Evolutionary conservation across 176 grass and related monocot species (phyloP), one percentile per base, ranked within the genome.

Genomic region (Microstegium vimineum): DNA sequence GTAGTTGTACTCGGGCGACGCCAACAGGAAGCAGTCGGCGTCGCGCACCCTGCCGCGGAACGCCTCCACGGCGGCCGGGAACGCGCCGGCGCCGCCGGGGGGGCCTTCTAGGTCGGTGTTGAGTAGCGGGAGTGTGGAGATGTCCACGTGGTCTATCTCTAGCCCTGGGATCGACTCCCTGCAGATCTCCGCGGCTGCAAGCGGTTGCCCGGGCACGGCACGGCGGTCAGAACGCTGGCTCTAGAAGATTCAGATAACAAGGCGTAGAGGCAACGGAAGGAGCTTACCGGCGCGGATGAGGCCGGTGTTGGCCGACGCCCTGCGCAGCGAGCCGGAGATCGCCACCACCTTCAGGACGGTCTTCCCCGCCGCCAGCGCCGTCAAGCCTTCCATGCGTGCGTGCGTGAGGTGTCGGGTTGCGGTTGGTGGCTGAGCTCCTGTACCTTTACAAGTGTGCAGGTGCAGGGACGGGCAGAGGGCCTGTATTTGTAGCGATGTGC

Each of bases 21-120:
- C 92, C 56, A 98, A 91, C 35, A 94, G 71, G 82, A 92, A 89
- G 77, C 88, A 86, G 60, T 98, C 90, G 13, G 92, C 92, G 0
- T 0, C 42, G 78, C 75, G 78, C 42, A 98, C 78, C 62, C 49
- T 91, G 32, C 34, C 41, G 3, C 95, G 92, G 73, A 98, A 98
- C 49, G 49, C 84, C 75, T 98, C 82, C 22, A 94, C 95, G 16
- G 92, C 73, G 28, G 85, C 49, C 25, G 92, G 92, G 71, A 91
- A 94, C 1, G 33, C 79, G 52, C 73, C 90, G 71, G 71, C 26
- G 47, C 46, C 46, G 11, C n/a, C n/a, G n/a, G n/a, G 11, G n/a
- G n/a, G n/a, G n/a, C 71, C 92, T 98, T n/a, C 95, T 14, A 98
- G 79, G 46, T 98, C 92, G 34, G 92, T 94, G 90, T 98, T 94